phyloP scores from a whole-genome alignment of 1,284 basidiomycete species.

The Lignosus rhinocerotis region DNA sequence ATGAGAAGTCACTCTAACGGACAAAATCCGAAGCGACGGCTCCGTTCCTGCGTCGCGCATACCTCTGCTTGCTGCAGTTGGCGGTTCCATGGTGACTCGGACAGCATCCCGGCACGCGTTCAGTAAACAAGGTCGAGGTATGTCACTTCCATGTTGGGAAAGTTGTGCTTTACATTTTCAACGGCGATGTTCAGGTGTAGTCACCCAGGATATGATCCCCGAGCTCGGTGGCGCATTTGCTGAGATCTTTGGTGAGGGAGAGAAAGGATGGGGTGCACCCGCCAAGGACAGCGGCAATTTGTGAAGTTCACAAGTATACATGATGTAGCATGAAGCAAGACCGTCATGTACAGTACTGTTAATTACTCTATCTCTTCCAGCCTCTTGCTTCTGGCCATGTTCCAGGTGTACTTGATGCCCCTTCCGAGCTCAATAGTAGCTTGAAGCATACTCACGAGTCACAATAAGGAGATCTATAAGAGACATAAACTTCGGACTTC shows the following conservation, averaged over 20 bases:
- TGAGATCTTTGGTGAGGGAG: constrained; percentile 65
- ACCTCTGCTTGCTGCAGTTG: constrained; percentile 86
- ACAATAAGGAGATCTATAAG: too few relatives aligned
- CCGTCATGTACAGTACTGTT: too few relatives aligned
- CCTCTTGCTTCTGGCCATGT: too few relatives aligned
- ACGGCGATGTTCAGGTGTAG: constrained; percentile 49
- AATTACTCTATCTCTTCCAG: too few relatives aligned
- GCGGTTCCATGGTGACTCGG: constrained; percentile 86
- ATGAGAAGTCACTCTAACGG: too few relatives aligned
- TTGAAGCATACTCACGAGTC: too few relatives aligned
- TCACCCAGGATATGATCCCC: constrained; percentile 88
- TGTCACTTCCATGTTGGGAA: neutral
- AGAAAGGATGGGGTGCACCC: constrained; percentile 33
- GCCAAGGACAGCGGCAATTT: neutral
- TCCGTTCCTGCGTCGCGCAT: constrained; percentile 60
- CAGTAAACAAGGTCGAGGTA: constrained; percentile 62
- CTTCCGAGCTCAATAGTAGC: too few relatives aligned
- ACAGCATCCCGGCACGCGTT: constrained; percentile 81
- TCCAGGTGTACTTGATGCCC: too few relatives aligned
- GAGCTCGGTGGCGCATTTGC: constrained; percentile 76
- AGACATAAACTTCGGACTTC: too few relatives aligned
- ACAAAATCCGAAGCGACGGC: constrained; percentile 40
- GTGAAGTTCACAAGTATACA: neutral
- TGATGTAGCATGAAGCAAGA: too few relatives aligned
- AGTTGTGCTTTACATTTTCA: neutral